Percentiles rank a stretch among this genome's conserved stretches.
Evolutionary conservation across 2,329 filamentous ascomycete species (phyloP).

Genomic region (Talaromyces sp.): DNA sequence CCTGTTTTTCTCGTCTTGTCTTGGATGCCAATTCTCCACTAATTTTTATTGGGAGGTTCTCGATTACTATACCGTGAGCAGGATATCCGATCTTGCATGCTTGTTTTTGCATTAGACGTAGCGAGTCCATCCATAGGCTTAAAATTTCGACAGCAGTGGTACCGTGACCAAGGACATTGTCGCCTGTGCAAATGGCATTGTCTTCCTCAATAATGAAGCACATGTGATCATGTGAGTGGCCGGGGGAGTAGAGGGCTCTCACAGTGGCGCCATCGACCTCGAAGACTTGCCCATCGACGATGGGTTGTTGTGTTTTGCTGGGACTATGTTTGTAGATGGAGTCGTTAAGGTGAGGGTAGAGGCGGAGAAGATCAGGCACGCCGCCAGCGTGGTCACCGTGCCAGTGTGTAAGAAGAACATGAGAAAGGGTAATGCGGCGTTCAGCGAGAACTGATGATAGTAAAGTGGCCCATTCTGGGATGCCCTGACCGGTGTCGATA

Average conservation of each 20-base stretch:
- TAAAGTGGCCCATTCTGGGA: constrained; percentile 34
- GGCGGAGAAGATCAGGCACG: constrained; percentile 36
- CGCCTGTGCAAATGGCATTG: constrained; percentile 73
- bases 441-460: constrained; percentile 31
- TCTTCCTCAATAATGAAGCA: constrained; percentile 69
- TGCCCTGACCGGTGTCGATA: constrained; percentile 37
- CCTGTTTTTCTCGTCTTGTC: constrained; percentile 39
- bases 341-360: constrained; percentile 27
- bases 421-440: constrained; percentile 33
- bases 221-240: constrained; percentile 74
- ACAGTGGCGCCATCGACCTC: constrained; percentile 40
- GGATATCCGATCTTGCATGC: constrained; percentile 43
- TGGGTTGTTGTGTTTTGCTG: constrained; percentile 29
- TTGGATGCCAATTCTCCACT: constrained; percentile 36
- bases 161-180: constrained; percentile 69
- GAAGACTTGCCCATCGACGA: constrained; percentile 39
- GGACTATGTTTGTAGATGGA: constrained; percentile 40
- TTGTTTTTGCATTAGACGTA: constrained; percentile 34
- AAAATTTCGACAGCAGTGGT: constrained; percentile 41
- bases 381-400: constrained; percentile 46
- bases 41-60: constrained; percentile 40
- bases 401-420: constrained; percentile 46
- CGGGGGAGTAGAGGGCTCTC: constrained; percentile 51
- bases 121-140: constrained; percentile 33
- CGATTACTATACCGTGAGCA: constrained; percentile 44